Evolutionary conservation across 306 rosid species (phyloP).

Genomic region (Cucumis sativus): DNA sequence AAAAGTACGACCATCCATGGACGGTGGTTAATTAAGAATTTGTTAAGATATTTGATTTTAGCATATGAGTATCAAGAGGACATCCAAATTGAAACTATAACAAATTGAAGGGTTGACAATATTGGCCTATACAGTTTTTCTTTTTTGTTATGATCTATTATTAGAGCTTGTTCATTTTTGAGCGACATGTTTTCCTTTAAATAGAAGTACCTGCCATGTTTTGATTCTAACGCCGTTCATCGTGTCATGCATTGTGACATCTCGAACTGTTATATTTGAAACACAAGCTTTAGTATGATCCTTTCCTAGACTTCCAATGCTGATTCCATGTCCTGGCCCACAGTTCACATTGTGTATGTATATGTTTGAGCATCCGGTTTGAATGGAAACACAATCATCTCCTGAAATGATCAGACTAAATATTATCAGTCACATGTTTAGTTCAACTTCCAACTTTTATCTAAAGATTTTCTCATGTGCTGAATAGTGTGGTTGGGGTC

Average conservation of each 20-base stretch:
- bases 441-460: neutral
- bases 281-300: slow-evolving; percentile 89
- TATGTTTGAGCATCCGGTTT: slow-evolving; percentile 86
- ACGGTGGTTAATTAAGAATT: neutral
- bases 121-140: neutral
- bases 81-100: neutral
- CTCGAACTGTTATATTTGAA: slow-evolving; percentile 83
- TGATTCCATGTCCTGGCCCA: slow-evolving; percentile 98
- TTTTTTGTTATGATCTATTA: neutral
- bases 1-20: neutral
- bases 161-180: neutral
- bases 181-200: neutral
- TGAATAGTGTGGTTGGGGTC: neutral
- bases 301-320: slow-evolving; percentile 89
- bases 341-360: slow-evolving; percentile 86
- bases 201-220: slow-evolving; percentile 85
- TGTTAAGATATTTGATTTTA: neutral
- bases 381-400: slow-evolving; percentile 89
- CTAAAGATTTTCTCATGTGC: neutral
- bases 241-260: slow-evolving; percentile 71
- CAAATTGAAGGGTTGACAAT: neutral
- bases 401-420: slow-evolving; percentile 31
- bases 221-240: slow-evolving; percentile 97
- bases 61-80: neutral
- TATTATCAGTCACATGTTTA: neutral